Conservation (phyloP, 495 filamentous ascomycete species). For the Aspergillus diversus region DNA sequence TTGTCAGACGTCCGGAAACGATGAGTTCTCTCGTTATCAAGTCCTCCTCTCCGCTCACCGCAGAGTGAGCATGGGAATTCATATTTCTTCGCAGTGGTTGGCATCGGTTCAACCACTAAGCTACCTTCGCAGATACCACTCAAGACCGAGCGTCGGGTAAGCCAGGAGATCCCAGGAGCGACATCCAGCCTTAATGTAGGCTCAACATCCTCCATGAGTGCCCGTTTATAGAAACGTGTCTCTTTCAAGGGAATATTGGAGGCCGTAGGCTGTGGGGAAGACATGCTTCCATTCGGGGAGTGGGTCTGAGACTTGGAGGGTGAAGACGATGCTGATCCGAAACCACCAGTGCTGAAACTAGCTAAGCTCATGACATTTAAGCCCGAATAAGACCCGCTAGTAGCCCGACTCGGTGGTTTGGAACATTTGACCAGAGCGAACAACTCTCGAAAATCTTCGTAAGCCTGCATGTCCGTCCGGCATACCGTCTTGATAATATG, state of each 20-base stretch:
- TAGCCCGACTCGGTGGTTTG: conserved; percentile 61
- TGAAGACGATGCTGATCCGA: conserved; percentile 48
- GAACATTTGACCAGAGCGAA: conserved; percentile 67
- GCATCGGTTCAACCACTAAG: conserved; percentile 85
- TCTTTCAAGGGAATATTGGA: conserved; percentile 71
- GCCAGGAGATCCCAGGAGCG: conserved; percentile 90
- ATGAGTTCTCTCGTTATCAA: conserved; percentile 75
- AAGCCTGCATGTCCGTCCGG: conserved; percentile 77
- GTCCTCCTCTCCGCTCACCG: conserved; percentile 74
- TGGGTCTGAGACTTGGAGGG: conserved; percentile 43
- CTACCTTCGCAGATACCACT: conserved; percentile 83
- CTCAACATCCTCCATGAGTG: conserved; percentile 87
- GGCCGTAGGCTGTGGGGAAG: conserved; percentile 37
- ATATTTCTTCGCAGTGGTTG: conserved; percentile 58
- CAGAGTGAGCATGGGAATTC: conserved; percentile 85
- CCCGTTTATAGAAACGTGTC: conserved; percentile 90
- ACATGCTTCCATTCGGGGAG: conserved; percentile 45
- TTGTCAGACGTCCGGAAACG: conserved; percentile 86
- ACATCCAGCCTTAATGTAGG: conserved; percentile 87
- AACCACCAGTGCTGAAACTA: conserved; percentile 48
- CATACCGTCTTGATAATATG: conserved; percentile 82
- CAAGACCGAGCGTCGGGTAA: conserved; percentile 81
- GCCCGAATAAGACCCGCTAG: conserved; percentile 70
- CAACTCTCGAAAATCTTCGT: conserved; percentile 82
- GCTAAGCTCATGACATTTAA: conserved; percentile 66